Evolutionary conservation across 352 stramenopile species (phyloP), one percentile per base, ranked within the genome.

Genomic region (Phytophthora tubulina): DNA sequence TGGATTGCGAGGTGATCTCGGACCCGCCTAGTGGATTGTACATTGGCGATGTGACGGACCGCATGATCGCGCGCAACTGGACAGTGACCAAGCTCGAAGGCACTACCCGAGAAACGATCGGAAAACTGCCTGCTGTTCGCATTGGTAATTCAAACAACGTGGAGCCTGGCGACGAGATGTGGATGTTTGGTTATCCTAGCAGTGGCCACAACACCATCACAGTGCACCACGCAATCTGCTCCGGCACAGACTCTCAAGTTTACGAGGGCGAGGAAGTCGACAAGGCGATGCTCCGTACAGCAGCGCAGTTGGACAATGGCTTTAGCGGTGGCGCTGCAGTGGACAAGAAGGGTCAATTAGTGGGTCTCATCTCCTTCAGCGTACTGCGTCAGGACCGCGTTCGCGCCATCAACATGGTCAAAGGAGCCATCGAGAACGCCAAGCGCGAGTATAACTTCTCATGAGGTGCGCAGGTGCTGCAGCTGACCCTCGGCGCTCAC

Each of bases 131-230:
- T 0, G 87, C 89, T 7, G 87, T 96, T 30, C 78, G 79, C 4
- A 94, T 96, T 57, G 89, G 89, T 33, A 96, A 96, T 59, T 96
- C 89, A 41, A 96, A 96, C 72, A 96, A 95, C 36, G 82, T 96
- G 17, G 89, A 96, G 61, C 89, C 89, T 13, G 89, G 89, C 30
- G 89, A 96, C 63, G 89, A 96, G 60, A 94, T 96, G 88, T 96
- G 89, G 89, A 96, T 96, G 89, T 96, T 96, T 79, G 89, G 89
- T 9, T 96, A 96, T 56, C 89, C 89, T 17, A 96, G 89, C 71
- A 94, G 86, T 48, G 89, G 89, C 17, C 89, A 96, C 78, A 96
- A 96, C 69, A 96, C 89, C 27, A 96, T 96, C 75, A 96, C 89
- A 2, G 89, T 96, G 59, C 89, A 96, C 68, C 88, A 95, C 61